Percentiles rank a stretch among this genome's conserved stretches.
phyloP scores from a whole-genome alignment of 2,329 filamentous ascomycete species.

The Microcera coccophila region DNA sequence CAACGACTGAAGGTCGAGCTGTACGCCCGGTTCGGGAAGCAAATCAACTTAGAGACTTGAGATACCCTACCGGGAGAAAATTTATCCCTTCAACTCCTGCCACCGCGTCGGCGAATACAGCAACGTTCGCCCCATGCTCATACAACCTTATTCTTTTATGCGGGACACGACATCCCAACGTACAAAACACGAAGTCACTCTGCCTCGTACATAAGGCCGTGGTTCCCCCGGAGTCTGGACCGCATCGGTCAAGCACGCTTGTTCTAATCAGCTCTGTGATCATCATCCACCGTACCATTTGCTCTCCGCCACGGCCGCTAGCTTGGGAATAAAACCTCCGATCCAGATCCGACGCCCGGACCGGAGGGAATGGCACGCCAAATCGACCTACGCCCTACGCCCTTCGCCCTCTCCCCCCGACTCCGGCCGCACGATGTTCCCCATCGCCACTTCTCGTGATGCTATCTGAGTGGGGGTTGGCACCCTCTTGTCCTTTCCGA shows the following conservation, averaged over 20 bases:
- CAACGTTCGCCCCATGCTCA: too few relatives aligned
- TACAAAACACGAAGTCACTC: too few relatives aligned
- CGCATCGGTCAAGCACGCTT: neutral
- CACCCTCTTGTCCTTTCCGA: conserved; percentile 14
- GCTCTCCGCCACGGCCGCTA: neutral
- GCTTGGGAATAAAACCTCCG: neutral
- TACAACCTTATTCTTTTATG: too few relatives aligned
- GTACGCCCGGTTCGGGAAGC: conserved; percentile 91
- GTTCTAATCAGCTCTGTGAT: neutral
- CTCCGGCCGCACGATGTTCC: conserved; percentile 15
- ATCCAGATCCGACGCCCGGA: conserved; percentile 13
- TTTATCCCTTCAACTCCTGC: neutral
- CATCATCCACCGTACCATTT: neutral
- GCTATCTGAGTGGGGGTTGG: conserved; percentile 18
- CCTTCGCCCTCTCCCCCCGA: conserved; percentile 22
- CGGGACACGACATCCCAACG: too few relatives aligned
- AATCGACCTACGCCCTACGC: conserved; percentile 10
- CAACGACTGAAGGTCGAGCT: conserved; percentile 82
- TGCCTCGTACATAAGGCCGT: neutral
- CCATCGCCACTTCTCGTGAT: conserved; percentile 12
- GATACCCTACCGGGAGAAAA: conserved; percentile 1
- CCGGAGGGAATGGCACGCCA: neutral
- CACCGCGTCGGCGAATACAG: neutral
- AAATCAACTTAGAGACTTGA: conserved; percentile 93
- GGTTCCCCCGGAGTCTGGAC: neutral